These are phyloP conservation scores for Yamadazyma epiphylla DNA, from an alignment of 1,139 yeast species.

Conservation along the genomic window DNA sequence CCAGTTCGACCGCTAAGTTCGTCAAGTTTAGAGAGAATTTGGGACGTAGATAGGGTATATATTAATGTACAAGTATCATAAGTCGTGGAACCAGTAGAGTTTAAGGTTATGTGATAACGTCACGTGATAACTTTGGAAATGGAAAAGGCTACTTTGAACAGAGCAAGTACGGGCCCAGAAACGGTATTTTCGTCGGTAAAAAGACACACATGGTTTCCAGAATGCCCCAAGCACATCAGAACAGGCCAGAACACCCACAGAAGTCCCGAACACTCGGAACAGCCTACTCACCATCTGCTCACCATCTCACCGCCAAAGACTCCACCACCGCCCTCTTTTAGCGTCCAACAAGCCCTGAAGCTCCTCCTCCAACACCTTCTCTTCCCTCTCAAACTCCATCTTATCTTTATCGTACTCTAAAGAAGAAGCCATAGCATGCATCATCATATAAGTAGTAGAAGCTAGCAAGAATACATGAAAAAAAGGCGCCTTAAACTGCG, in stretches of 20 bases:
- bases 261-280: too few relatives aligned
- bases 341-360: slow-evolving; percentile 30
- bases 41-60: slow-evolving; percentile 3
- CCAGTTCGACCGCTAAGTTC: slow-evolving; percentile 33
- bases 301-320: not conserved
- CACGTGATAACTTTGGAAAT: too few relatives aligned
- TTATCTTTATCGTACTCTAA: slow-evolving; percentile 31
- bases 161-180: too few relatives aligned
- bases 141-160: too few relatives aligned
- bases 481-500: slow-evolving; percentile 37
- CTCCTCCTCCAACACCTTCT: slow-evolving; percentile 24
- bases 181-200: too few relatives aligned
- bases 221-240: too few relatives aligned
- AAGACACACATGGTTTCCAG: too few relatives aligned
- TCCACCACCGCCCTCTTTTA: slow-evolving; percentile 20
- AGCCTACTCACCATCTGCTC: too few relatives aligned
- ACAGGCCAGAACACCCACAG: too few relatives aligned
- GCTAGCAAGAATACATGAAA: slow-evolving; percentile 40
- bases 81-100: too few relatives aligned
- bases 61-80: not conserved
- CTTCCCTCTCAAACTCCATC: slow-evolving; percentile 18
- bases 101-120: too few relatives aligned
- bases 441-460: slow-evolving; percentile 33
- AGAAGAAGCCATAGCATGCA: slow-evolving; percentile 31
- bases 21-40: slow-evolving; percentile 32